A percentile compares a stretch with the other conserved stretches of the same genome.
Conservation (phyloP, 1,284 basidiomycete genomes). For the Cryptococcus sp. region DNA sequence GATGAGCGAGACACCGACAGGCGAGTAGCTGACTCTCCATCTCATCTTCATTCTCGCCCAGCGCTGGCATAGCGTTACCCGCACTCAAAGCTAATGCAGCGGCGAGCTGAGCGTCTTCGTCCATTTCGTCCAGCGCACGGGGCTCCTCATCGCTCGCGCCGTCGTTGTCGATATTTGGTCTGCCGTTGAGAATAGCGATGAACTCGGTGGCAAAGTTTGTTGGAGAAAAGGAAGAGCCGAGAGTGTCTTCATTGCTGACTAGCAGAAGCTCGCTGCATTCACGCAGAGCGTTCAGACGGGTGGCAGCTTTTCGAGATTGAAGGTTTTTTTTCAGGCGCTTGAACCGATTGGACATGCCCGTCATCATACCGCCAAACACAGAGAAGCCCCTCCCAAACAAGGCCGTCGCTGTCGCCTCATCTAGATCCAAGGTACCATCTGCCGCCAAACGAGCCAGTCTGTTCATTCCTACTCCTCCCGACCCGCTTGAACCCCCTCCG, state of each 20-base stretch:
- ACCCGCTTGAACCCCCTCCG: background rate
- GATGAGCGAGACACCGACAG: slow-evolving; percentile 89
- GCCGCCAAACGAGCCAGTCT: slow-evolving; percentile 57
- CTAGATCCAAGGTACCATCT: slow-evolving; percentile 57
- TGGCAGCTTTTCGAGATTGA: slow-evolving; percentile 75
- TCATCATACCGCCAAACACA: slow-evolving; percentile 81
- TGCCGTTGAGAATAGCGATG: slow-evolving; percentile 86
- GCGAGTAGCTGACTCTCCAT: slow-evolving; percentile 89
- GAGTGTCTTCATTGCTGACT: slow-evolving; percentile 95
- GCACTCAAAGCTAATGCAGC: slow-evolving; percentile 67
- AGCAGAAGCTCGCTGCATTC: slow-evolving; percentile 93
- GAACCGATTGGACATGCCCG: slow-evolving; percentile 76
- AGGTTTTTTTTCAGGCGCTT: slow-evolving; percentile 88
- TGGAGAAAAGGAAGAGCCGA: slow-evolving; percentile 84
- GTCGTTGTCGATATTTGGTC: slow-evolving; percentile 50
- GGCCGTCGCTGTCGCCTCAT: slow-evolving; percentile 73
- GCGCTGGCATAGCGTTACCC: slow-evolving; percentile 38
- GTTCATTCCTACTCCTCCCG: slow-evolving; percentile 15
- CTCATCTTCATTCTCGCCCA: slow-evolving; percentile 54
- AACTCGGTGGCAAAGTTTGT: slow-evolving; percentile 91
- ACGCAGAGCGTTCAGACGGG: slow-evolving; percentile 83
- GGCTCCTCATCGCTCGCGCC: slow-evolving; percentile 48
- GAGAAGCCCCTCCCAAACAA: slow-evolving; percentile 57
- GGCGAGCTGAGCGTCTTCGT: slow-evolving; percentile 81
- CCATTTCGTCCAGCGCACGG: slow-evolving; percentile 50